Base-by-base conservation (phyloP, 768 basidiomycete species). In the Phylloporus sp. region DNA sequence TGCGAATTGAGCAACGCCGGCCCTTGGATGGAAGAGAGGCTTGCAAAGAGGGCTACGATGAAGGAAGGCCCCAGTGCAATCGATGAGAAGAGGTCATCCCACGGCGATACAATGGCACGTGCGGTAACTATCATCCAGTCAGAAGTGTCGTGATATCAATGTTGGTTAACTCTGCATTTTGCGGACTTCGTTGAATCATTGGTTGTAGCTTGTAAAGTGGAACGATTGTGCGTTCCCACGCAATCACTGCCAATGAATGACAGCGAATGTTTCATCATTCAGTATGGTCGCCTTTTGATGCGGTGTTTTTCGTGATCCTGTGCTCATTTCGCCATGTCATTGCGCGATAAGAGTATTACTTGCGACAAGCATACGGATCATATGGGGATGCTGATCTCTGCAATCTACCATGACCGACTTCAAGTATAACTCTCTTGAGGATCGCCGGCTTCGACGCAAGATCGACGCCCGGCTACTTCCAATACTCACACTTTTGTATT, bases 11-110 rank as follows among this genome's bases (percentile, higher is more conserved):
- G 80, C 52, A 77, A 77, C 29, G 81, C 75, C 2, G 86, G 86
- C 6, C 86, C 85, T 20, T 87, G 86, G 86, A 67, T 80, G 65
- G 78, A 82, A 21, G 80, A 79, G 14, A 69, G 80, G 29, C 49
- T 59, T 24, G 56, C 47, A 14, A 56, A 41, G 45, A 65, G 47
- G 31, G 55, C 62, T 2, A 4, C 29, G 15, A 35, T 11, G 9
- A 40, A 35, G 10, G 47, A 44, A 18, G 33, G 9, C 14, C 7
- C 22, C 3, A 18, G 38, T 15, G 32, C 5, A 31, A 13, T 42
- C 9, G 21, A 42, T 22, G 48, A 62, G 31, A 63, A 60, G n/a
- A n/a, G 35, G 34, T 40, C 7, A 6, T 21, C 24, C n/a, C 28
- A 6, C 10, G 27, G 23, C 13, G 48, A 45, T 29, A 15, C 37